Evolutionary conservation across 73 alveolate species (phyloP), one percentile per base, ranked within the genome.

Genomic region (Paramecium tetraurelia): DNA sequence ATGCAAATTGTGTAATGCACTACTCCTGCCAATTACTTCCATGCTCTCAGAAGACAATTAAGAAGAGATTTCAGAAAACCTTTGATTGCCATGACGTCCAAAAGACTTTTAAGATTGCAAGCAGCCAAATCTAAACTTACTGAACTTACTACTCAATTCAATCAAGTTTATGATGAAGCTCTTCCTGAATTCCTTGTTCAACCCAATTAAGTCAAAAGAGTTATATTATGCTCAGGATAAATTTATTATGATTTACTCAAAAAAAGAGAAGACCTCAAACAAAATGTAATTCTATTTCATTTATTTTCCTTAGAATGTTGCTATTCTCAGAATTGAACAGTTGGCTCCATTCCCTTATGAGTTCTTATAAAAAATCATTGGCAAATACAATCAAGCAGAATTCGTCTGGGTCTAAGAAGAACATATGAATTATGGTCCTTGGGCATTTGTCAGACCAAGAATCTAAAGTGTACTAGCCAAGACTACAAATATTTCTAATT

Each of bases 1-100:
- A 71, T 59, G 22, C 94, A 97, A 95, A 98, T 97, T 57, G 95
- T 93, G 86, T 96, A 95, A 92, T 90, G 95, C 72, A 75, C 98
- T 35, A 97, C 99, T 6, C 97, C 99, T 12, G 99, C 99, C 44
- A 97, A 97, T 95, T 96, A 96, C 72, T 97, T 97, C 98, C 99
- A 97, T 92, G 95, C 94, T 27, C 93, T 97, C 57, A 95, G 99
- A 70, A 96, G 99, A 90, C 95, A 97, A 94, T 90, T 96, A 93
- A 96, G 97, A 44, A 95, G 99, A 35, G 95, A 93, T 77, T 97
- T 97, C 97, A 94, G 99, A 70, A 97, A 97, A 89, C 99, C 99
- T 20, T 89, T 95, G 53, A 87, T 96, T 22, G 95, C 96, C 40
- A 76, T 93, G 85, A 57, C 96, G 12, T 96, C 99, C 11, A 96